Evolutionary conservation across 768 basidiomycete species (phyloP).

Genomic region (Multifurca ochricompacta): DNA sequence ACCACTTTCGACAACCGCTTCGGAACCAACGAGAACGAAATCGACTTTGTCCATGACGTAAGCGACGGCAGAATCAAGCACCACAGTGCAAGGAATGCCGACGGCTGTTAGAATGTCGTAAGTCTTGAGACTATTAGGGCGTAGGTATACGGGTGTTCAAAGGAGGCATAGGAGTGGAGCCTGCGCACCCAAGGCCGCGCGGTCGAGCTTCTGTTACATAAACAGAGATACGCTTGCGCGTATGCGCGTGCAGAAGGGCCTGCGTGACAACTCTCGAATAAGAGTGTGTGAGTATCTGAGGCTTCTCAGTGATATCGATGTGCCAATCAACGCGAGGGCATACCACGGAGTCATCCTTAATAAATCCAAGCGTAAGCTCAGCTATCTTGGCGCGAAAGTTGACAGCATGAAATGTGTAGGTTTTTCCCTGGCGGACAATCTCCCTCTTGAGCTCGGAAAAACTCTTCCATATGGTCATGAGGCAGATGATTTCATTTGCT

Average conservation of each 20-base stretch:
- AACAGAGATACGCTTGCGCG: conserved; percentile 89
- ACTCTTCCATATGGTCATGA: conserved; percentile 40
- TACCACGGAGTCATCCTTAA: conserved; percentile 90
- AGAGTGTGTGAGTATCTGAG: conserved; percentile 91
- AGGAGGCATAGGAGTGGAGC: conserved; percentile 10
- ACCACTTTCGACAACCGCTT: conserved; percentile 96
- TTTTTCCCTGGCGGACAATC: conserved; percentile 72
- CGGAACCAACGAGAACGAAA: conserved; percentile 92
- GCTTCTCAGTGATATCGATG: conserved; percentile 15
- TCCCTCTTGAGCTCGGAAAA: conserved; percentile 79
- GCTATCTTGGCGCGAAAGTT: conserved; percentile 88
- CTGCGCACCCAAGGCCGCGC: conserved; percentile 69
- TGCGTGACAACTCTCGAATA: conserved; percentile 95
- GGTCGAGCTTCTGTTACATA: conserved; percentile 97
- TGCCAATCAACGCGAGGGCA: conserved; percentile 21
- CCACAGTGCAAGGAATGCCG: conserved; percentile 91
- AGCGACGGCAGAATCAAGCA: conserved; percentile 93
- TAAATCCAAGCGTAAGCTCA: conserved; percentile 80
- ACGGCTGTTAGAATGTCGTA: conserved; percentile 76
- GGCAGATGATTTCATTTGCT: conserved; percentile 13
- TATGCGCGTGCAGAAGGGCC: conserved; percentile 83
- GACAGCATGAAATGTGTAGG: conserved; percentile 70
- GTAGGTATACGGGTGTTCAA: conserved; percentile 2
- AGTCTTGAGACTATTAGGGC: conserved; percentile 68
- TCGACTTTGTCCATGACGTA: conserved; percentile 97